These are phyloP conservation scores for Lactuca sativa DNA, from an alignment of 129 eudicot genomes.

Conservation along the genomic window DNA sequence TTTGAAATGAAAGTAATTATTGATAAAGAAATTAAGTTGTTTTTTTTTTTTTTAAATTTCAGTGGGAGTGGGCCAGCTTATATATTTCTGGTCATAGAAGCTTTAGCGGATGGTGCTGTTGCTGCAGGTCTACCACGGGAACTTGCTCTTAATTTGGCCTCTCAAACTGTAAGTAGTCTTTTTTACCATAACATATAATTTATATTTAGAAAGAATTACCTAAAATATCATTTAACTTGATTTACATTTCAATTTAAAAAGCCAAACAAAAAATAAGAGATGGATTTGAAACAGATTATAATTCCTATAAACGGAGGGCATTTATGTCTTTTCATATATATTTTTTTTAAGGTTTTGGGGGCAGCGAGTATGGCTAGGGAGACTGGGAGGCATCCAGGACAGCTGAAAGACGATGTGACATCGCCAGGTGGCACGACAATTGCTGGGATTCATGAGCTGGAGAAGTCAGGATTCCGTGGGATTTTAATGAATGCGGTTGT, in stretches of 20 bases:
- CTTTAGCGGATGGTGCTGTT: slow-evolving; percentile 99
- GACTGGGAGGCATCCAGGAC: slow-evolving; percentile 89
- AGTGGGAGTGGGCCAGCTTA: slow-evolving; percentile 99
- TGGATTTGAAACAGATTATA: too few relatives aligned
- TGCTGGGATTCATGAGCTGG: slow-evolving; percentile 89
- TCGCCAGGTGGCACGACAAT: slow-evolving; percentile 98
- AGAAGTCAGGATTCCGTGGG: slow-evolving; percentile 92
- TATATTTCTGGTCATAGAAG: slow-evolving; percentile 83
- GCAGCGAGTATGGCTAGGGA: slow-evolving; percentile 82
- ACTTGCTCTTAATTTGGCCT: slow-evolving; percentile 88
- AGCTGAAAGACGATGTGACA: slow-evolving; percentile 96
- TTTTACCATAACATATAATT: background rate
- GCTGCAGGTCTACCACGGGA: slow-evolving; percentile 99
- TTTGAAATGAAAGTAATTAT: background rate
- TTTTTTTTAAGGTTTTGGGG: slow-evolving; percentile 70
- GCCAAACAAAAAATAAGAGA: too few relatives aligned
- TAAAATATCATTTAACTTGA: too few relatives aligned
- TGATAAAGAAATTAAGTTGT: background rate
- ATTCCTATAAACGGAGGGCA: too few relatives aligned
- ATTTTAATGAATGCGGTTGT: slow-evolving; percentile 91
- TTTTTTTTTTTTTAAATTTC: background rate
- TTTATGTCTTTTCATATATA: background rate
- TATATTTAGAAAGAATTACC: too few relatives aligned
- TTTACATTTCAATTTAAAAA: too few relatives aligned
- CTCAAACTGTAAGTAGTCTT: slow-evolving; percentile 79